Evolutionary conservation across 2,329 filamentous ascomycete species (phyloP), one percentile per base, ranked within the genome.

Genomic region (Hyphodiscus sp.): DNA sequence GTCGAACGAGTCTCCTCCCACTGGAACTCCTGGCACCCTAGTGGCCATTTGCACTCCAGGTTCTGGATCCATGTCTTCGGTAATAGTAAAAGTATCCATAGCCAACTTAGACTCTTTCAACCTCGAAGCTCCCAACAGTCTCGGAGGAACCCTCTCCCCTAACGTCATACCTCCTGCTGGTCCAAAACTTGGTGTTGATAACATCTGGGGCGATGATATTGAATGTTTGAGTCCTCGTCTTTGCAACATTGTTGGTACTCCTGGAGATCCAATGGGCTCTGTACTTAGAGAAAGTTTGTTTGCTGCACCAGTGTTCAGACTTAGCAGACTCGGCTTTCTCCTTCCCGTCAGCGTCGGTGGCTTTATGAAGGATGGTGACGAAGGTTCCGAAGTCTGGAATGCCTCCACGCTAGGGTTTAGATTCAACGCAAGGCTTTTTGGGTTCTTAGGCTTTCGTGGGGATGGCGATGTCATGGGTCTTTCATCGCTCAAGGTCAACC

Each of bases 391-490:
- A 10, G 75, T 70, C 61, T 78, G 68, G 64, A 77, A 72, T 9
- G 76, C 70, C 41, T 72, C 71, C 47, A 70, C 66, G 11, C 70
- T 71, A 47, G 78, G 74, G 0, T 75, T 85, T 50, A 78, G 83
- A 64, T 91, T 87, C 45, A 94, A 87, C 1, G 87, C 91, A 4
- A 94, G 76, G 41, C 88, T 88, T 71, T 94, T 94, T 72, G 91
- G 85, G 66, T 94, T 94, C 54, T 87, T 84, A n/a, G 81, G 78
- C 64, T 87, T 85, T 63, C 86, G 79, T 0, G 85, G 85, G 2
- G 82, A 83, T 8, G 85, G 83, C 20, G 83, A 86, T 19, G 83
- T 85, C 79, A 83, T 83, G 16, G 82, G 82, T 38, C 82, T 74
- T 58, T 75, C 75, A 38, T 63, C 50, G 20, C 52, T 63, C 3